Evolutionary conservation across 768 basidiomycete genomes (phyloP).

Genomic region (Kwoniella sp.): DNA sequence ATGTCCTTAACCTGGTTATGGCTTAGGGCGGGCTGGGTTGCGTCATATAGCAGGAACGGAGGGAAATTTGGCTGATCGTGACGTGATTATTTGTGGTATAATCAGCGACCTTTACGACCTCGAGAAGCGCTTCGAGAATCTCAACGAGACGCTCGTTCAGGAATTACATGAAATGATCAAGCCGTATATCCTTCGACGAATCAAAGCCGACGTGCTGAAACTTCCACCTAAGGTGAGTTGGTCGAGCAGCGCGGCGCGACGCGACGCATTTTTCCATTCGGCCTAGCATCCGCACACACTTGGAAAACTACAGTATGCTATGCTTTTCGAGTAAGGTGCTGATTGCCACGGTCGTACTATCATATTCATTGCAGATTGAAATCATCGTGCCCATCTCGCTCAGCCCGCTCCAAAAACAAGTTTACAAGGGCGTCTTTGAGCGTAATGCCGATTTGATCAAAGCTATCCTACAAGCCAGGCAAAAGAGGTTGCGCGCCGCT

Average conservation of each 20-base stretch:
- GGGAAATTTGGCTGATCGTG: not conserved
- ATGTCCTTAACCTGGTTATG: not conserved
- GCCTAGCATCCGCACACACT: no score
- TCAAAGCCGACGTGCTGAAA: constrained; percentile 88
- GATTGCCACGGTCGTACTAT: no score
- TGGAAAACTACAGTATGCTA: no score
- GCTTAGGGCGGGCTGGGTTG: not conserved
- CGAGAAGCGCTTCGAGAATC: constrained; percentile 68
- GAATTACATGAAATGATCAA: constrained; percentile 72
- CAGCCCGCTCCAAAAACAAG: constrained; percentile 79
- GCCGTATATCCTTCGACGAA: constrained; percentile 89
- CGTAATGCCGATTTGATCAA: constrained; percentile 47
- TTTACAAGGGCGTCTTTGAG: constrained; percentile 85
- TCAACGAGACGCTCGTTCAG: constrained; percentile 77
- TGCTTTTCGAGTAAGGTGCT: no score
- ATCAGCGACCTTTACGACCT: constrained; percentile 75
- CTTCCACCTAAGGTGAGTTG: constrained; percentile 74
- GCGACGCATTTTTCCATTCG: no score
- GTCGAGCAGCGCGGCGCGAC: no score
- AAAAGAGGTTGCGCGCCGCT: constrained; percentile 12
- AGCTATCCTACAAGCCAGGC: constrained; percentile 31
- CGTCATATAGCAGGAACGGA: not conserved
- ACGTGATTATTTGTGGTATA: constrained; percentile 60
- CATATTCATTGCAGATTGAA: constrained; percentile 51
- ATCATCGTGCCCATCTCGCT: constrained; percentile 78